phyloP scores from a whole-genome alignment of 2,329 filamentous ascomycete genomes.

The Fusarium decemcellulare region DNA sequence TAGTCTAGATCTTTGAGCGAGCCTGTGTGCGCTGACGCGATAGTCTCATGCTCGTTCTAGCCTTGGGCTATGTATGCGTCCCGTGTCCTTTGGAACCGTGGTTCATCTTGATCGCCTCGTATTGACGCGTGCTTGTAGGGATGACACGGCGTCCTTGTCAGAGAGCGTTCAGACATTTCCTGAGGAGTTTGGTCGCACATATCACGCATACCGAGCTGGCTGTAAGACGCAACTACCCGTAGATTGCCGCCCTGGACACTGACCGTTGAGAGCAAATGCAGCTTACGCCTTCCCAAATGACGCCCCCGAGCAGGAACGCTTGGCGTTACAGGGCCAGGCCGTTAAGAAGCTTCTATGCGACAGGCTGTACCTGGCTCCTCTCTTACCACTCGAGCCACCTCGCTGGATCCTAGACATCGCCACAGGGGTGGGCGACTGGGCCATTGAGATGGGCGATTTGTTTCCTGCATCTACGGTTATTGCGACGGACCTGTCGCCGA shows the following conservation, averaged over 20 bases:
- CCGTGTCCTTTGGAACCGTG: too few relatives aligned
- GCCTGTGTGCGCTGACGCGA: too few relatives aligned
- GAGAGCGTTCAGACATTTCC: conserved; percentile 56
- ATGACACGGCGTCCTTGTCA: conserved; percentile 23
- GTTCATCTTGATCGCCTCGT: too few relatives aligned
- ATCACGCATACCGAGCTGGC: conserved; percentile 61
- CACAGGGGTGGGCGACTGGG: conserved; percentile 68
- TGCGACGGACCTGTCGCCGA: conserved; percentile 76
- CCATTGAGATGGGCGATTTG: conserved; percentile 74
- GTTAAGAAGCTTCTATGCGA: conserved; percentile 54
- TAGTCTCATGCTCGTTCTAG: too few relatives aligned
- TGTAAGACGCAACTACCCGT: conserved; percentile 51
- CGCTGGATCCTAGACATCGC: conserved; percentile 57
- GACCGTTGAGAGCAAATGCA: conserved; percentile 29
- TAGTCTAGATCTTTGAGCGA: too few relatives aligned
- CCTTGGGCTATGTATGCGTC: too few relatives aligned
- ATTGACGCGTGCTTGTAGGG: not conserved
- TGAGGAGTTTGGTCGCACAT: conserved; percentile 58
- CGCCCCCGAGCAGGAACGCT: conserved; percentile 54
- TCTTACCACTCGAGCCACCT: conserved; percentile 50
- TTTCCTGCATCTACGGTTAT: conserved; percentile 71
- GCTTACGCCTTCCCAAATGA: conserved; percentile 63
- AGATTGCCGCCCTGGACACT: not conserved
- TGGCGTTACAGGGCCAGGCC: conserved; percentile 53
- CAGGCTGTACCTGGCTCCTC: conserved; percentile 57